phyloP scores from a whole-genome alignment of 1,284 basidiomycete genomes.

The Cystobasidium sp. region DNA sequence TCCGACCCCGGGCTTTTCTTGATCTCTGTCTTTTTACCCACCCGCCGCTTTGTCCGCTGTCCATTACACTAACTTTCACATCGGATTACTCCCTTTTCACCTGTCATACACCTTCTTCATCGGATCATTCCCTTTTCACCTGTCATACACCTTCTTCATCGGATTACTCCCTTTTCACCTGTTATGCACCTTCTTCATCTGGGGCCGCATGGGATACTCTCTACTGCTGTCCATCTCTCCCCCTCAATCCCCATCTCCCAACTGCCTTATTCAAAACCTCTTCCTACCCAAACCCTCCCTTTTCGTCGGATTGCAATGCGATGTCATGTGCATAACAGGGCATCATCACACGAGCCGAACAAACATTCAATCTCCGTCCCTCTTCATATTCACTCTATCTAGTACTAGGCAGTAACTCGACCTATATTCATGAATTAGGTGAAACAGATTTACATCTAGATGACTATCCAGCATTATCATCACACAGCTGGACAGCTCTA shows the following conservation, averaged over 20 bases:
- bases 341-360: conserved; percentile 40
- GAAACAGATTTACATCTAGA: conserved; percentile 27
- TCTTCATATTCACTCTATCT: conserved; percentile 26
- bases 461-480: conserved; percentile 14
- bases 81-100: too few species aligned
- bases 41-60: too few species aligned
- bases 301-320: neutral
- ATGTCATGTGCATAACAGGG: conserved; percentile 14
- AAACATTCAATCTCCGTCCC: conserved; percentile 34
- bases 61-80: too few species aligned
- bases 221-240: too few species aligned
- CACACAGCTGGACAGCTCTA: conserved; percentile 17
- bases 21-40: too few species aligned
- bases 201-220: too few species aligned
- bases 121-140: too few species aligned
- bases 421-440: conserved; percentile 22
- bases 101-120: neutral
- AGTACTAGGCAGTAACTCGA: conserved; percentile 13
- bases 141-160: neutral
- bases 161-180: too few species aligned
- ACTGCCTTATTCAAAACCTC: neutral
- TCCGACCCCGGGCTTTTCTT: too few species aligned
- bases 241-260: too few species aligned
- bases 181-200: neutral
- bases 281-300: neutral